Evolutionary conservation across 306 rosid species (phyloP).

Genomic region (Glycine soja): DNA sequence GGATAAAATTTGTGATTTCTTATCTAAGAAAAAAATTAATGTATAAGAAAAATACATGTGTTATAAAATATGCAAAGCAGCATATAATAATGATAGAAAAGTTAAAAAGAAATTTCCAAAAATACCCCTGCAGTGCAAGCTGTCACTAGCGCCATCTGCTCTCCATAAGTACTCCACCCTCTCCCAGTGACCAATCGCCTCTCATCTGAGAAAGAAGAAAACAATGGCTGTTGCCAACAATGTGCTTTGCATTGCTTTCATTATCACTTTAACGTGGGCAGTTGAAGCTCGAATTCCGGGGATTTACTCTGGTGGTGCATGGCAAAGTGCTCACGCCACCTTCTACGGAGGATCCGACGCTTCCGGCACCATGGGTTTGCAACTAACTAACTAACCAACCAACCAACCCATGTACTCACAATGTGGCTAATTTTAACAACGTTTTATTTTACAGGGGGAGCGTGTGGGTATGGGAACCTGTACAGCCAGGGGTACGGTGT

Average conservation of each 20-base stretch:
- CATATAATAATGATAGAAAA: slow-evolving; percentile 33
- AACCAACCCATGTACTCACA: too few relatives aligned
- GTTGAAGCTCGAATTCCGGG: slow-evolving; percentile 83
- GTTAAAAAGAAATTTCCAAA: slow-evolving; percentile 40
- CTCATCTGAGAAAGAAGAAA: slow-evolving; percentile 28
- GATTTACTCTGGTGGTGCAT: slow-evolving; percentile 67
- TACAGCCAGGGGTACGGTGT: slow-evolving; percentile 99
- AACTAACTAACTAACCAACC: not conserved
- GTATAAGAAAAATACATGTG: too few relatives aligned
- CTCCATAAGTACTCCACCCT: slow-evolving; percentile 75
- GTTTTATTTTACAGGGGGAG: slow-evolving; percentile 67
- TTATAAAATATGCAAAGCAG: not conserved
- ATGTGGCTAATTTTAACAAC: not conserved
- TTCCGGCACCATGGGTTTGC: slow-evolving; percentile 96
- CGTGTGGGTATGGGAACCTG: slow-evolving; percentile 95
- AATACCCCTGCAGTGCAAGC: slow-evolving; percentile 44
- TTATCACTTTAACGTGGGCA: slow-evolving; percentile 53
- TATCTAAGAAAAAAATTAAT: too few relatives aligned
- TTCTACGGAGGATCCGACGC: slow-evolving; percentile 97
- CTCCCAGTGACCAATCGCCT: slow-evolving; percentile 1
- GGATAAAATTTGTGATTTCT: too few relatives aligned
- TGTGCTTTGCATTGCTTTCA: slow-evolving; percentile 50
- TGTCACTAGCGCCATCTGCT: slow-evolving; percentile 4
- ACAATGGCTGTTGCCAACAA: slow-evolving; percentile 51
- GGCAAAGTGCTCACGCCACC: slow-evolving; percentile 93